Base-by-base conservation (phyloP, 1,284 basidiomycete species). In the Afroboletus lepidellus region DNA sequence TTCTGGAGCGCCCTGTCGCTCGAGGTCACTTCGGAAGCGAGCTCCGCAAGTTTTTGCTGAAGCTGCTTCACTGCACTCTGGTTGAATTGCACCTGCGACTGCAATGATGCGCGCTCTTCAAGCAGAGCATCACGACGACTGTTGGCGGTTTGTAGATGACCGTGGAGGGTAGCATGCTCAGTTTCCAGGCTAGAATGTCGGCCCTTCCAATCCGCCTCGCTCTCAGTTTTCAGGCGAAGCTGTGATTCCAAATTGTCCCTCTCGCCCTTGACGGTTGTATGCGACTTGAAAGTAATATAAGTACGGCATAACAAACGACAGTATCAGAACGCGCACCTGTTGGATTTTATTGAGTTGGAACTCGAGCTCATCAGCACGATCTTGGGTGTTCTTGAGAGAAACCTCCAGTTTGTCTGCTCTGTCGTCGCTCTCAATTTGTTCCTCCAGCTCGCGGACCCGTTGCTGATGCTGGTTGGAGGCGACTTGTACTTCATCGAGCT, bases 351-450 rank as follows among this genome's bases (percentile, higher is more conserved):
- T 83, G 16, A 92, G 72, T 60, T 88, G 87, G 59, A 89, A 87
- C 59, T 90, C 88, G 5, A 91, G 77, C 62, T 90, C 87, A 54
- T 89, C 88, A 3, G 85, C 85, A 51, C 84, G 85, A 63, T 91
- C 82, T 59, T 90, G 87, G 27, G 84, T 85, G 60, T 90, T 84
- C 64, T 84, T 84, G 47, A 92, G 70, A 5, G 84, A 85, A 39
- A 72, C 71, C 62, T 91, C 88, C 34, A 91, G 69, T 38, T 77
- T 76, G 59, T 90, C 89, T 20, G 83, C 83, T 32, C 87, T 83
- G 67, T 92, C 88, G 62, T 92, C 89, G 56, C 80, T 83, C 65
- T 91, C 81, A 24, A 91, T 85, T 57, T 89, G 87, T 58, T 91
- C 90, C 61, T 89, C 81, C 27, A 92, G 69, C 60, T 90, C 87